These are phyloP conservation scores for Coniella lustricola DNA, from an alignment of 2,329 filamentous ascomycete genomes.

Conservation along the genomic window DNA sequence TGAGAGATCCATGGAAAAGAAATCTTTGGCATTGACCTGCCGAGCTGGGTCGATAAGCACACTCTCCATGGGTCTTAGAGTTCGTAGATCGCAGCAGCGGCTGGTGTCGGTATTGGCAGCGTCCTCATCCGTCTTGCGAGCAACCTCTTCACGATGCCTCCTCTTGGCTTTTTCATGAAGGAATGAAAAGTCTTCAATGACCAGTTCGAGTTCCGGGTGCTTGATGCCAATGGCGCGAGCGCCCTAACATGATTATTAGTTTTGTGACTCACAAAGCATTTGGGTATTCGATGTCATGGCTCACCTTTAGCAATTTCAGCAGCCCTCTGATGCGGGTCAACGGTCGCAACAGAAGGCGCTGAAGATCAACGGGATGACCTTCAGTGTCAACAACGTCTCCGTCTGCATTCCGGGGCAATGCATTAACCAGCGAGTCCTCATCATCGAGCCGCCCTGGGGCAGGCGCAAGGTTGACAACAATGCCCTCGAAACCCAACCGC, in stretches of 20 bases:
- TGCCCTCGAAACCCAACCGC: slow-evolving; percentile 88
- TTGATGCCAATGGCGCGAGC: slow-evolving; percentile 51
- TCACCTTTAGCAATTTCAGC: slow-evolving; percentile 70
- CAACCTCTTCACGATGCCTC: slow-evolving; percentile 55
- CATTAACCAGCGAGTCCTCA: slow-evolving; percentile 52
- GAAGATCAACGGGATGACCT: slow-evolving; percentile 89
- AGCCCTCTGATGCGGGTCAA: slow-evolving; percentile 84
- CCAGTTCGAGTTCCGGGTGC: slow-evolving; percentile 47
- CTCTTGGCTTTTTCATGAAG: slow-evolving; percentile 72
- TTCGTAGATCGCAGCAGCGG: slow-evolving; percentile 71
- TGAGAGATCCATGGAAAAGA: slow-evolving; percentile 75
- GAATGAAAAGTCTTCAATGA: slow-evolving; percentile 58
- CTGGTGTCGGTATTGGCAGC: slow-evolving; percentile 77
- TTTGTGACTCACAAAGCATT: background rate
- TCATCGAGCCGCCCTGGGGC: slow-evolving; percentile 47
- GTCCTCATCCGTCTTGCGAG: slow-evolving; percentile 74
- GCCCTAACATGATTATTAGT: slow-evolving; percentile 33
- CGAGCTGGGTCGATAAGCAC: slow-evolving; percentile 68
- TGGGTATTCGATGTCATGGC: background rate
- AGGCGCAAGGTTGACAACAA: slow-evolving; percentile 87
- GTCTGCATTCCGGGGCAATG: slow-evolving; percentile 53
- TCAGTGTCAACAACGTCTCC: slow-evolving; percentile 64
- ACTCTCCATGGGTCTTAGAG: slow-evolving; percentile 61
- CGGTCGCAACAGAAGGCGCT: slow-evolving; percentile 83
- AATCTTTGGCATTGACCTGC: slow-evolving; percentile 83